Base-by-base conservation (phyloP, 768 basidiomycete species). In the Harrya chromipes region DNA sequence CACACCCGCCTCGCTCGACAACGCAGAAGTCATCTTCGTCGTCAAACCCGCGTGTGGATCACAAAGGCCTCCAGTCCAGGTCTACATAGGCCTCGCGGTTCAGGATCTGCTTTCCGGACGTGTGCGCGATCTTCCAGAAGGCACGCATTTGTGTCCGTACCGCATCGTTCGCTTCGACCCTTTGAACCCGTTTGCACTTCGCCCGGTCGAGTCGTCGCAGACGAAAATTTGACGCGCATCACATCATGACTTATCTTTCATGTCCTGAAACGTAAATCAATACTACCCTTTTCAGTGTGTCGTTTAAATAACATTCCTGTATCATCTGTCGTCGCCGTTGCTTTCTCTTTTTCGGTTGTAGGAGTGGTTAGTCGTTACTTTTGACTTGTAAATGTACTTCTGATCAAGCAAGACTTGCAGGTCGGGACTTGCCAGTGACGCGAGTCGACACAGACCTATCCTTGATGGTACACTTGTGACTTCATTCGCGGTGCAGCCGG, bases 61-160 rank as follows among this genome's bases (percentile, higher is more conserved):
- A 0, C 55, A 62, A 26, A 54, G 49, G 17, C 52, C 52, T 13
- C 31, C 34, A 6, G 55, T 34, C 14, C 57, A 47, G 42, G 67
- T 75, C 0, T 58, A 80, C 20, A 71, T 81, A 13, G 83, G 82
- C 1, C 69, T 71, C 1, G 74, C 76, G 0, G 57, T 82, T 14
- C 67, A 74, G 37, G 64, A 68, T 17, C 65, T 83, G 40, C 78
- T 81, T 46, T 67, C 73, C 11, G 69, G 74, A 1, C 64, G 70
- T 2, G 31, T 31, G 29, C 62, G 68, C 9, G 72, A 64, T 16
- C 52, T 80, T 23, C 67, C 72, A 13, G 73, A 73, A 52, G 78
- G 78, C 33, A 71, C 76, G 9, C 72, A 79, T 19, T 54, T 85
- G 8, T 77, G 80, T 52, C 83, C 84, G 3, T 86, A 84, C 62